A percentile compares a stretch with the other conserved stretches of the same genome.
Evolutionary conservation across 129 eudicot species (phyloP).

Genomic region (Helianthus tuberosus): DNA sequence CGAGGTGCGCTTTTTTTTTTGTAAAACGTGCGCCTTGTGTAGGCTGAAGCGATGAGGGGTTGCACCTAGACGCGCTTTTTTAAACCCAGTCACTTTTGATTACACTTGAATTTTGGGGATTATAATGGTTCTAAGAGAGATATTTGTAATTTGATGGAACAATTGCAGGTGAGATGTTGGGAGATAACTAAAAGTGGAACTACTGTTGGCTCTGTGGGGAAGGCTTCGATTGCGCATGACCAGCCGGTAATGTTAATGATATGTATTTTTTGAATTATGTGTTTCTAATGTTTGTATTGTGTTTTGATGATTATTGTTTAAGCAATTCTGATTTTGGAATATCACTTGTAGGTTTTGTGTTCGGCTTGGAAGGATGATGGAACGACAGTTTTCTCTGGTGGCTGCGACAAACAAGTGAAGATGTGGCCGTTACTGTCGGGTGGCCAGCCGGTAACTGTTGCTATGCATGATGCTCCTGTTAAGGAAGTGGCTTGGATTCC

Average conservation of each 20-base stretch:
- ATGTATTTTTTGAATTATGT: not conserved
- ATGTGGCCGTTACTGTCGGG: conserved; percentile 92
- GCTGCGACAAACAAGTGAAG: conserved; percentile 96
- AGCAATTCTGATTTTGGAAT: not conserved
- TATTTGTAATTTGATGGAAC: not conserved
- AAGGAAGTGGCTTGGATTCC: conserved; percentile 98
- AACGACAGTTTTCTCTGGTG: conserved; percentile 93
- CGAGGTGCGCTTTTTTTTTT: too few relatives aligned
- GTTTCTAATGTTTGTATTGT: not conserved
- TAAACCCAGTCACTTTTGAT: too few relatives aligned
- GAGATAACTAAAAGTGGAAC: conserved; percentile 74
- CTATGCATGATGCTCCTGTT: conserved; percentile 95
- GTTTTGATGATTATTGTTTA: not conserved
- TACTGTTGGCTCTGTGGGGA: conserved; percentile 55
- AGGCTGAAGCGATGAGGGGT: too few relatives aligned
- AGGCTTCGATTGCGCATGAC: conserved; percentile 81
- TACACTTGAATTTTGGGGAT: not conserved
- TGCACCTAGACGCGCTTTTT: too few relatives aligned
- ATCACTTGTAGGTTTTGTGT: conserved; percentile 70
- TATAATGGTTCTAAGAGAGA: not conserved
- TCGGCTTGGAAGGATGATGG: conserved; percentile 99
- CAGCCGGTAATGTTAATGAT: conserved; percentile 62
- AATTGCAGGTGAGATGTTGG: conserved; percentile 89
- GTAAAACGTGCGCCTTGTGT: too few relatives aligned
- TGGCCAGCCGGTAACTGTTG: conserved; percentile 91